Evolutionary conservation across 371 early-diverging fungal genomes (phyloP).

Genomic region (Mitosporidium daphniae): DNA sequence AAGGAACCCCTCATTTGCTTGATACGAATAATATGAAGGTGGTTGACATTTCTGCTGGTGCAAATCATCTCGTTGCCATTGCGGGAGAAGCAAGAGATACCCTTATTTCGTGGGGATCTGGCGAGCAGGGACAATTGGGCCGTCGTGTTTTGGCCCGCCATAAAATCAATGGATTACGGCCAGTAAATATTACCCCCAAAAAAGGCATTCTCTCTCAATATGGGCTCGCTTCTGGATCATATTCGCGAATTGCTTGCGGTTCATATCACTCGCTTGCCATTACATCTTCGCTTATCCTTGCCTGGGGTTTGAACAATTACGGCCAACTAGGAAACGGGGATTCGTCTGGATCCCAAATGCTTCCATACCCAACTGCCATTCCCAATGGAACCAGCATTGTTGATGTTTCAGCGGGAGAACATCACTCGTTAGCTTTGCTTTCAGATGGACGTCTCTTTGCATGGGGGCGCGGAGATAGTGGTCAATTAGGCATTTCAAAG

Average conservation of each 20-base stretch:
- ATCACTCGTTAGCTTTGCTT: slow-evolving; percentile 35
- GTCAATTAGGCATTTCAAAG: slow-evolving; percentile 10
- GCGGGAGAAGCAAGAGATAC: slow-evolving; percentile 20
- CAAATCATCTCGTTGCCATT: slow-evolving; percentile 53
- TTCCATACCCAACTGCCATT: slow-evolving; percentile 13
- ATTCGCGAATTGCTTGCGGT: slow-evolving; percentile 29
- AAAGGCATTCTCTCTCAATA: too few species aligned
- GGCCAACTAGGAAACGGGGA: slow-evolving; percentile 38
- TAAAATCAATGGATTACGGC: slow-evolving; percentile 8
- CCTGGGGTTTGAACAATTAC: slow-evolving; percentile 77
- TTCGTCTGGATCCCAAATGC: slow-evolving; percentile 6
- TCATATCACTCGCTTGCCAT: slow-evolving; percentile 48
- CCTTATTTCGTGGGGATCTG: slow-evolving; percentile 72
- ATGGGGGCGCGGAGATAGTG: slow-evolving; percentile 27
- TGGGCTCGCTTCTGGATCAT: too few species aligned
- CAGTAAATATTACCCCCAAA: slow-evolving; percentile 8
- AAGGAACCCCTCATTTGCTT: slow-evolving; percentile 18
- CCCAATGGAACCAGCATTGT: slow-evolving; percentile 10
- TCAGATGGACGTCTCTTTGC: slow-evolving; percentile 30
- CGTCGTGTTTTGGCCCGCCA: slow-evolving; percentile 7
- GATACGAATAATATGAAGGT: slow-evolving; percentile 11
- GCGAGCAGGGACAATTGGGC: slow-evolving; percentile 70
- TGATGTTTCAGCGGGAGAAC: slow-evolving; percentile 42
- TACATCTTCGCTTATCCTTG: slow-evolving; percentile 17
- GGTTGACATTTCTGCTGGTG: slow-evolving; percentile 40